Conservation (phyloP, 768 basidiomycete genomes). For the Rhodosporidiobolus odoratus region DNA sequence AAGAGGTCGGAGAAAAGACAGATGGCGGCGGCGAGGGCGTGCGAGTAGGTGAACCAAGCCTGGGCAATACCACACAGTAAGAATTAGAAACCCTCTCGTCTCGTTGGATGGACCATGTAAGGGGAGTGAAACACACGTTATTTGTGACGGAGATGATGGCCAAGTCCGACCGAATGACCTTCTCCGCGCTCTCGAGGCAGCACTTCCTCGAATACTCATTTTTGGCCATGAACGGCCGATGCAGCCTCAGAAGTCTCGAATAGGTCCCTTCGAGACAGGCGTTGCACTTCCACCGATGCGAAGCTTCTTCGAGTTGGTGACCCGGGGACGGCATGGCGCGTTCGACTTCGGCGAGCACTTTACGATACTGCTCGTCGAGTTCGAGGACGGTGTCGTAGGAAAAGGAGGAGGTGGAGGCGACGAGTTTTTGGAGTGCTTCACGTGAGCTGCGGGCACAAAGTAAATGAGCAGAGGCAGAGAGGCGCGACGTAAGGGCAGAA, state of each 20-base stretch:
- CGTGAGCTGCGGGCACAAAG: slow-evolving; percentile 3
- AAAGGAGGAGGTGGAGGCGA: slow-evolving; percentile 5
- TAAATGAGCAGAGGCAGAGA: background rate
- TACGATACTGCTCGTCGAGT: slow-evolving; percentile 30
- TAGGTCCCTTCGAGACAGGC: slow-evolving; percentile 13
- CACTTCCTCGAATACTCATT: slow-evolving; percentile 9
- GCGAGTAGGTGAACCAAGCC: slow-evolving; percentile 26
- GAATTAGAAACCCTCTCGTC: no score
- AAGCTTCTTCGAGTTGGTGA: no score
- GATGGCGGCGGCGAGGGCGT: slow-evolving; percentile 26
- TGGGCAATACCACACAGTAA: background rate
- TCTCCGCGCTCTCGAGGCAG: slow-evolving; percentile 29
- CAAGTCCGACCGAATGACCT: slow-evolving; percentile 6
- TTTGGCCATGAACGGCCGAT: slow-evolving; percentile 33
- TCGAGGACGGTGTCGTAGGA: slow-evolving; percentile 21
- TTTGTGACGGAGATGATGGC: background rate
- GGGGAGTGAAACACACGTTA: slow-evolving; percentile 1
- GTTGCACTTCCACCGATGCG: background rate
- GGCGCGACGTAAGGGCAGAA: no score
- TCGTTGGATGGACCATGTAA: no score
- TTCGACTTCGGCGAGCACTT: background rate
- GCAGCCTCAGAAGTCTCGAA: slow-evolving; percentile 15
- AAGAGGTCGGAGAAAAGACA: slow-evolving; percentile 37
- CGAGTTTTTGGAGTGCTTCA: slow-evolving; percentile 13
- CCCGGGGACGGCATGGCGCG: background rate